Evolutionary conservation across 2,329 filamentous ascomycete species (phyloP), one percentile per base, ranked within the genome.

Genomic region (Huntiella savannae): DNA sequence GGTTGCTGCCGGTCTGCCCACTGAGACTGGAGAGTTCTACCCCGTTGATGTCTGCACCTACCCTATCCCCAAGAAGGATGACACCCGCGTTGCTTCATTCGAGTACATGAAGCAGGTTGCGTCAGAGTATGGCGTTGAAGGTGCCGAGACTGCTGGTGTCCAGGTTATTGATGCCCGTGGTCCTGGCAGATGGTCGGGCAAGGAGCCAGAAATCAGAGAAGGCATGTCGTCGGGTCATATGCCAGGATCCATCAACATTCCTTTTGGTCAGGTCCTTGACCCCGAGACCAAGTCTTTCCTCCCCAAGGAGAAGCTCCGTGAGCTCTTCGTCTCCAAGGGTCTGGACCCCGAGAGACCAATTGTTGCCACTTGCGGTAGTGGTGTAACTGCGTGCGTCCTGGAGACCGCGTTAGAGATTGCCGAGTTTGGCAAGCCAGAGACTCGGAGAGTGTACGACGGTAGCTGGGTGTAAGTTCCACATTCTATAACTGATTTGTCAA

Each of bases 161-260:
- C 87, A 95, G 62, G 79, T 96, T 48, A 63, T 98, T 44, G 91
- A 98, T 66, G 91, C 91, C 3, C 71, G 91, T 52, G 77, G 84
- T 2, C 62, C 69, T 43, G 86, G 82, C 4, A 73, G 91, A 52
- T 98, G 85, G 69, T 74, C 77, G 39, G 91, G 91, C 33, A 76
- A 70, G 48, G 82, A 83, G 47, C 82, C 84, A 0, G 91, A 98
- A 63, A 91, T 91, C 2, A 75, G 91, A 52, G 75, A 82, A 51
- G 87, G 84, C 49, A 65, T 98, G 36, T 78, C 82, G 0, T 93
- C 85, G 4, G 91, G 91, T 13, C 88, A 98, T 63, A 84, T 96
- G 61, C 91, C 91, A 2, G 79, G 85, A 28, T 83, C 86, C 13
- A 81, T 82, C 58, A 92, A 76, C 54, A 67, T 98, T 22, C 83